Percentiles rank a stretch among this genome's conserved stretches.
Evolutionary conservation across 2,329 filamentous ascomycete species (phyloP).

Genomic region (Alternaria sp.): DNA sequence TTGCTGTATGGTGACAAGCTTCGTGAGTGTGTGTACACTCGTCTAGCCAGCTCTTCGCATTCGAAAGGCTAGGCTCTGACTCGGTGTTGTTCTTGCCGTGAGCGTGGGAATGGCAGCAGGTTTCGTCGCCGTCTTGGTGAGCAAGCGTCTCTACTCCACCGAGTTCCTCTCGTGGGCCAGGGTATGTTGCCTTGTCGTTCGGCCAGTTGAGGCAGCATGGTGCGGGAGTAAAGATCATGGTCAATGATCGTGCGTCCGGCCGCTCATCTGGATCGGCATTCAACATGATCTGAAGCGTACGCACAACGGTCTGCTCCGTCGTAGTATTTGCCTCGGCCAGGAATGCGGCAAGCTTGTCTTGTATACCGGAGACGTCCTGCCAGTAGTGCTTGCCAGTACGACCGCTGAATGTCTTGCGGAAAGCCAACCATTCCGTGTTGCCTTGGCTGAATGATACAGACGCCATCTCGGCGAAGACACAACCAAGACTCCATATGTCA

Average conservation of each 20-base stretch:
- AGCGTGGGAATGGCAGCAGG: constrained; percentile 15
- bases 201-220: constrained; percentile 47
- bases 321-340: constrained; percentile 22
- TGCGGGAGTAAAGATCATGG: constrained; percentile 43
- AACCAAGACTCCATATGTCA: constrained; percentile 96
- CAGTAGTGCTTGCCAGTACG: constrained; percentile 44
- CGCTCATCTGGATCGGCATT: constrained; percentile 35
- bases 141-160: constrained; percentile 32
- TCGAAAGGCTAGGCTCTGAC: constrained; percentile 8
- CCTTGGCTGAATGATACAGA: constrained; percentile 30
- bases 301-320: constrained; percentile 32
- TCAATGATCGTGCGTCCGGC: constrained; percentile 39
- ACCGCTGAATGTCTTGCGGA: constrained; percentile 39
- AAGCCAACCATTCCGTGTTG: constrained; percentile 31
- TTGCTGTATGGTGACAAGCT: constrained; percentile 24
- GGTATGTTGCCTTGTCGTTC: constrained; percentile 41
- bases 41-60: constrained; percentile 38
- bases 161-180: constrained; percentile 42
- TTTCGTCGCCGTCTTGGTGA: constrained; percentile 25
- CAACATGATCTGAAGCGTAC: constrained; percentile 43
- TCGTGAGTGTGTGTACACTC: constrained; percentile 37
- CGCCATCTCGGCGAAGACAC: constrained; percentile 96
- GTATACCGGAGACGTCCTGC: constrained; percentile 41
- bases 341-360: constrained; percentile 33
- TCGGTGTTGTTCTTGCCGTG: constrained; percentile 3